These are phyloP conservation scores for Hirschioporus abietinus DNA, from an alignment of 768 basidiomycete genomes.

Conservation along the genomic window DNA sequence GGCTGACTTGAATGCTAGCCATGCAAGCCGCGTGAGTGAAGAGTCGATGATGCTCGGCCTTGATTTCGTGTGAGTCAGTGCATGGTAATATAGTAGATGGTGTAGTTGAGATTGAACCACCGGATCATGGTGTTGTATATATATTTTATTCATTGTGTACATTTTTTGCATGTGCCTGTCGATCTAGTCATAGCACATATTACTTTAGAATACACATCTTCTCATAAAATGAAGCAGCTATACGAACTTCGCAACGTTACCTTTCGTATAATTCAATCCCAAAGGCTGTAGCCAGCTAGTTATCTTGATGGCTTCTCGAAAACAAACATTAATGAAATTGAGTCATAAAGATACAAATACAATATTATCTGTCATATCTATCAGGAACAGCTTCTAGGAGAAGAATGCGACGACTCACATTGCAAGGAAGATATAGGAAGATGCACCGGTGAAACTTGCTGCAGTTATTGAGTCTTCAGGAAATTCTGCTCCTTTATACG, in stretches of 20 bases:
- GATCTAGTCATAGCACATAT: background rate
- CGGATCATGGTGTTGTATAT: background rate
- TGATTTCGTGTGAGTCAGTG: background rate
- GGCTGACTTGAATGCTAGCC: background rate
- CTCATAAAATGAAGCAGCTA: background rate
- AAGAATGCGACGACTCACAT: background rate
- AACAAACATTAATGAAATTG: too few species aligned
- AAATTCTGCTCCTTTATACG: constrained; percentile 80
- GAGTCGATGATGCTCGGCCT: background rate
- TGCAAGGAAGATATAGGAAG: background rate
- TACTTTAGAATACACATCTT: background rate
- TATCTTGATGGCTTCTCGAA: too few species aligned
- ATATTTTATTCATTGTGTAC: background rate
- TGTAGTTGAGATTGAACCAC: too few species aligned
- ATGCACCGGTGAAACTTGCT: background rate
- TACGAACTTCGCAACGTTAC: background rate
- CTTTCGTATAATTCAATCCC: too few species aligned
- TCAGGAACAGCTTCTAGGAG: background rate
- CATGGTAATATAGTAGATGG: background rate
- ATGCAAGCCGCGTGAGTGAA: background rate
- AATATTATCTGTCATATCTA: too few species aligned
- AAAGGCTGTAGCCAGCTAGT: too few species aligned
- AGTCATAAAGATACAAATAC: too few species aligned
- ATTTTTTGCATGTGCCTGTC: background rate
- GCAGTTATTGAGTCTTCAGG: constrained; percentile 66